Conservation (phyloP, 208 protist species). For the Leishmania guyanensis region DNA sequence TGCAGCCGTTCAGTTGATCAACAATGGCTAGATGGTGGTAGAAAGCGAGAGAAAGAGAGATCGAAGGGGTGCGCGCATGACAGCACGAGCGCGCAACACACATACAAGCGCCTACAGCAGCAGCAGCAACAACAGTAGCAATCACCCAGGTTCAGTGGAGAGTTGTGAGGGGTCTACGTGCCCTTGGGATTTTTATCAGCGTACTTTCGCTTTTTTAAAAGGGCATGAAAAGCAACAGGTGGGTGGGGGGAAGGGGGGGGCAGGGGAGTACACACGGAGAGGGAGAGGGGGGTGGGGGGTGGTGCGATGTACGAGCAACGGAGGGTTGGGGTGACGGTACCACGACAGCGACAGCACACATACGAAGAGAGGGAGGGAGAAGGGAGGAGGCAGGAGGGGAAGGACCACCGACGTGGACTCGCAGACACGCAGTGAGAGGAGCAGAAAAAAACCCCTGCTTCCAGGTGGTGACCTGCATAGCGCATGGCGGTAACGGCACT, state of each 20-base stretch:
- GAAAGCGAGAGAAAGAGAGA: background rate
- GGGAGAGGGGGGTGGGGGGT: background rate
- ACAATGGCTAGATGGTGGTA: background rate
- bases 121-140: background rate
- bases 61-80: background rate
- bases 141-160: background rate
- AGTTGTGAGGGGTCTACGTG: background rate
- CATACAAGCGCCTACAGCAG: background rate
- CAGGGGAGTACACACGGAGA: background rate
- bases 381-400: background rate
- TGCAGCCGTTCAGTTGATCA: background rate
- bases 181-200: background rate
- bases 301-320: no score
- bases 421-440: background rate
- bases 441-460: background rate
- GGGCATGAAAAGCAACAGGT: background rate
- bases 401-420: background rate
- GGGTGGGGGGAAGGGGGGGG: background rate
- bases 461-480: background rate
- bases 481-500: background rate
- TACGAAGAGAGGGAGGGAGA: background rate
- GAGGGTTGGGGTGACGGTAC: background rate
- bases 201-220: background rate
- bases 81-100: background rate
- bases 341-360: background rate